Evolutionary conservation across 2,329 filamentous ascomycete species (phyloP).

Genomic region (Stylonectria norvegica): DNA sequence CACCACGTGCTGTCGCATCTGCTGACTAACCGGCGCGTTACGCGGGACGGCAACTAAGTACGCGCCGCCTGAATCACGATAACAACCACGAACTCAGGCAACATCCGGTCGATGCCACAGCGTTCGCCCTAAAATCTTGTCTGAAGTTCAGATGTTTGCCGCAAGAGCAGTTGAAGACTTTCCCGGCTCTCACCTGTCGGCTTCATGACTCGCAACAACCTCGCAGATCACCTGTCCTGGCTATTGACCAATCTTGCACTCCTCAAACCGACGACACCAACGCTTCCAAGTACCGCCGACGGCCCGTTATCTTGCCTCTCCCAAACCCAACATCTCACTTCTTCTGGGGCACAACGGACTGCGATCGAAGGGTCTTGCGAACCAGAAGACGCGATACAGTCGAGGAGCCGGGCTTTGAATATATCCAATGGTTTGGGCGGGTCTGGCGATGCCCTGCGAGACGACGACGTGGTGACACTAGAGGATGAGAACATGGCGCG

Average conservation of each 20-base stretch:
- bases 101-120: too few species aligned
- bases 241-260: constrained; percentile 47
- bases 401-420: constrained; percentile 7
- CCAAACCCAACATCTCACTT: constrained; percentile 22
- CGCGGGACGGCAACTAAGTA: constrained; percentile 20
- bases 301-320: constrained; percentile 22
- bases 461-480: constrained; percentile 26
- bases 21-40: constrained; percentile 36
- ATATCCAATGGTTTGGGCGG: constrained; percentile 21
- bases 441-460: constrained; percentile 19
- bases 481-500: constrained; percentile 42
- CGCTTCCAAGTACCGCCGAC: constrained; percentile 34
- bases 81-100: constrained; percentile 19
- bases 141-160: constrained; percentile 25
- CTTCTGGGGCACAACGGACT: constrained; percentile 7
- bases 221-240: constrained; percentile 56
- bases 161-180: constrained; percentile 18
- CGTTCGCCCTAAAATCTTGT: too few species aligned
- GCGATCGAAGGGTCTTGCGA: constrained; percentile 1
- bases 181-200: constrained; percentile 29
- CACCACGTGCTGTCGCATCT: constrained; percentile 27
- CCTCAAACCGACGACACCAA: constrained; percentile 39
- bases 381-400: constrained; percentile 3
- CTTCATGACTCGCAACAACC: constrained; percentile 63
- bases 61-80: constrained; percentile 17